These are phyloP conservation scores for Phytophthora litchii DNA, from an alignment of 352 stramenopile species.

Conservation along the genomic window DNA sequence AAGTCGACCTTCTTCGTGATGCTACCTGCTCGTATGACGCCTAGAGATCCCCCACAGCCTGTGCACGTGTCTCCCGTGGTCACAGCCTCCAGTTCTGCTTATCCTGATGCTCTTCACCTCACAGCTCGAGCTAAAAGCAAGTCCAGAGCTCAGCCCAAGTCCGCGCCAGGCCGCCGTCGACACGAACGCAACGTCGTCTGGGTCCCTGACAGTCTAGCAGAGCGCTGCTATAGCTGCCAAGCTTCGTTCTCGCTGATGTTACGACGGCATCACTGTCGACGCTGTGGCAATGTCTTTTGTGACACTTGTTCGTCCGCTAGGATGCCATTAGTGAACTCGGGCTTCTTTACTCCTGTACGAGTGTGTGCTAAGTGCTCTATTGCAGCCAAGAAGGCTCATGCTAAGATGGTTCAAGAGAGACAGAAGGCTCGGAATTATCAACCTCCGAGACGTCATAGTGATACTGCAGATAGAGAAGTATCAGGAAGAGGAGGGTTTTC, in stretches of 20 bases:
- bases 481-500: slow-evolving; percentile 24
- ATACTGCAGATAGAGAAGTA: slow-evolving; percentile 20
- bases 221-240: slow-evolving; percentile 78
- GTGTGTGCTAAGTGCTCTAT: slow-evolving; percentile 85
- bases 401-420: slow-evolving; percentile 67
- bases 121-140: not conserved
- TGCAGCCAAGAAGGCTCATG: slow-evolving; percentile 72
- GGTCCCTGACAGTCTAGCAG: slow-evolving; percentile 83
- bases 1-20: slow-evolving; percentile 2
- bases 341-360: slow-evolving; percentile 72
- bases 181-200: slow-evolving; percentile 58
- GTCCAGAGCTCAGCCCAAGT: slow-evolving; percentile 17
- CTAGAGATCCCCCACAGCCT: not conserved
- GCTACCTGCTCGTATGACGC: slow-evolving; percentile 3
- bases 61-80: slow-evolving; percentile 19
- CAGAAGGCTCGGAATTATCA: slow-evolving; percentile 37
- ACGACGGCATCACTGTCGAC: slow-evolving; percentile 86
- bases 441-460: slow-evolving; percentile 35
- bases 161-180: slow-evolving; percentile 26
- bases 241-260: slow-evolving; percentile 74
- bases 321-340: slow-evolving; percentile 76
- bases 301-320: slow-evolving; percentile 81
- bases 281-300: slow-evolving; percentile 92
- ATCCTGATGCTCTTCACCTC: not conserved
- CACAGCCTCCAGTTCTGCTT: not conserved